phyloP scores from a whole-genome alignment of 164 flowering plant genomes.

The Kingdonia uniflora region DNA sequence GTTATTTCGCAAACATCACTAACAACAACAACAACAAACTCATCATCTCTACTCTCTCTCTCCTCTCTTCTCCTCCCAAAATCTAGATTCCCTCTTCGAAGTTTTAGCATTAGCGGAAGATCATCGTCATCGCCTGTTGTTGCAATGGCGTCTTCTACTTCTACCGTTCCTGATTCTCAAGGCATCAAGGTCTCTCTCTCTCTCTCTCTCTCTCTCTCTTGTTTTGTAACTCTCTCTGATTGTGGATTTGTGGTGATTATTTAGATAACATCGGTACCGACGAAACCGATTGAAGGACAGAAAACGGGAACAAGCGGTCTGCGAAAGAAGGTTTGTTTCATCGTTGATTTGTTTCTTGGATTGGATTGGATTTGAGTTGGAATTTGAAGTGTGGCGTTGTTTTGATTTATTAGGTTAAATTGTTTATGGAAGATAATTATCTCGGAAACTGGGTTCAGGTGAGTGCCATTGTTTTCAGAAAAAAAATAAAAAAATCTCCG shows the following conservation, averaged over 20 bases:
- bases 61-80: too few relatives aligned
- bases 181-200: constrained; percentile 65
- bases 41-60: constrained; percentile 9
- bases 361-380: neutral
- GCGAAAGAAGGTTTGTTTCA: constrained; percentile 59
- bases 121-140: constrained; percentile 27
- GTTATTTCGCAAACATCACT: constrained; percentile 11
- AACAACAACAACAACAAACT: constrained; percentile 3
- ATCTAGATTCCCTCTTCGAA: constrained; percentile 8
- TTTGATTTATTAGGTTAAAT: constrained; percentile 67
- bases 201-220: too few relatives aligned
- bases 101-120: too few relatives aligned
- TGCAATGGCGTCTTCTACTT: constrained; percentile 6
- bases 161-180: constrained; percentile 35
- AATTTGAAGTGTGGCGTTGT: constrained; percentile 1
- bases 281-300: constrained; percentile 90
- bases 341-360: too few relatives aligned
- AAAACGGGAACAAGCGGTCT: constrained; percentile 97
- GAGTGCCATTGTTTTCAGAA: constrained; percentile 3
- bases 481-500: too few relatives aligned
- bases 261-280: constrained; percentile 60
- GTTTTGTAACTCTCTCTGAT: too few relatives aligned
- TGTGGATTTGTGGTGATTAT: constrained; percentile 2
- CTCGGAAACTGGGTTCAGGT: constrained; percentile 99
- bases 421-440: constrained; percentile 83